These are phyloP conservation scores for Geranium brycei DNA, from an alignment of 345 rosid species.

Conservation along the genomic window DNA sequence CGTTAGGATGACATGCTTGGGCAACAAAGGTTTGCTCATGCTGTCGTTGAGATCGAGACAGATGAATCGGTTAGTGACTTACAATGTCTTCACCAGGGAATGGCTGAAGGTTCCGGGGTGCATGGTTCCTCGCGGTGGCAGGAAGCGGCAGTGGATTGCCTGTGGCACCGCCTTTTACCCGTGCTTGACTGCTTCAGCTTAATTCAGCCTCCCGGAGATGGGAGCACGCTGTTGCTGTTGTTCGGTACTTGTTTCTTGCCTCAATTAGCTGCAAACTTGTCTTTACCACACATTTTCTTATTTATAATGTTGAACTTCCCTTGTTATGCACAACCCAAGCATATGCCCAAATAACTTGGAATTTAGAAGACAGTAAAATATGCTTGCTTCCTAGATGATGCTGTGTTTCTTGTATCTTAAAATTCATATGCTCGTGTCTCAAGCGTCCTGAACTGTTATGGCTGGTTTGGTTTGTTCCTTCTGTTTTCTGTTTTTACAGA, in stretches of 20 bases:
- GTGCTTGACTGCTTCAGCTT: constrained; percentile 54
- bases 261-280: constrained; percentile 7
- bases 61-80: constrained; percentile 77
- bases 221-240: background rate
- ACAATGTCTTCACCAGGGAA: constrained; percentile 57
- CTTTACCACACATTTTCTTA: constrained; percentile 1
- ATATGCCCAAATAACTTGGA: constrained; percentile 12
- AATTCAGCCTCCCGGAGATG: constrained; percentile 10
- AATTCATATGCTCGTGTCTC: too few relatives aligned
- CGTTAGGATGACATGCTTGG: constrained; percentile 95
- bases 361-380: constrained; percentile 2
- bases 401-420: too few relatives aligned
- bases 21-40: constrained; percentile 94
- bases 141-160: constrained; percentile 83
- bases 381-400: too few relatives aligned
- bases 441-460: too few relatives aligned
- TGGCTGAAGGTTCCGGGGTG: constrained; percentile 88
- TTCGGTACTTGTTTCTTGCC: constrained; percentile 5
- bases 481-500: too few relatives aligned
- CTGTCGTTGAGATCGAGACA: constrained; percentile 78
- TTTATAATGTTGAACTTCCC: constrained; percentile 3
- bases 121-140: constrained; percentile 55
- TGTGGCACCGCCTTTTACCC: constrained; percentile 89
- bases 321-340: constrained; percentile 11
- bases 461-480: too few relatives aligned